Percentiles rank a stretch among this genome's conserved stretches.
These are phyloP conservation scores for Grosmannia penicillata DNA, from an alignment of 2,329 filamentous ascomycete genomes.

Conservation along the genomic window DNA sequence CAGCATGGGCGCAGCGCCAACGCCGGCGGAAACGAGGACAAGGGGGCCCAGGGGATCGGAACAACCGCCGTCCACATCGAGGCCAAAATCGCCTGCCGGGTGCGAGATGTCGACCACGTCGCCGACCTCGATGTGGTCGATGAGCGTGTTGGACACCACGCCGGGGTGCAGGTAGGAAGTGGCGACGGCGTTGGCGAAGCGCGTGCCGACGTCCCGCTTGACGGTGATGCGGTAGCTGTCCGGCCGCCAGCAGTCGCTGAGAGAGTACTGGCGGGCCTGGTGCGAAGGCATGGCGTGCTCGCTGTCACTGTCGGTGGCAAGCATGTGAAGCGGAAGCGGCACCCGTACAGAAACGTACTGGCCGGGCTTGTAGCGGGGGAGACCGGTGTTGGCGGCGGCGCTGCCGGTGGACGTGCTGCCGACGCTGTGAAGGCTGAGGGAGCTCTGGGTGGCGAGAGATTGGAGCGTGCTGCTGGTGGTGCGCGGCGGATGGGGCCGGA, in stretches of 20 bases:
- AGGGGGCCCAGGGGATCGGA: conserved; percentile 38
- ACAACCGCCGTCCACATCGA: conserved; percentile 24
- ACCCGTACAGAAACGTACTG: conserved; percentile 57
- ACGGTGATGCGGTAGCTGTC: conserved; percentile 53
- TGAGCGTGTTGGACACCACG: conserved; percentile 54
- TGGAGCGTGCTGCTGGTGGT: conserved; percentile 4
- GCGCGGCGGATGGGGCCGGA: too few species aligned
- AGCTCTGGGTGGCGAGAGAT: too few species aligned
- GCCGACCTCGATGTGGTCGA: conserved; percentile 45
- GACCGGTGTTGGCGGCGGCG: conserved; percentile 31
- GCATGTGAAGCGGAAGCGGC: too few species aligned
- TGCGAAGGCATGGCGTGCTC: conserved; percentile 20
- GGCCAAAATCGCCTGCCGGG: conserved; percentile 47
- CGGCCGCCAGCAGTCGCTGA: conserved; percentile 47
- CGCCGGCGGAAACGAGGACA: conserved; percentile 46
- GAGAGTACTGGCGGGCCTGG: conserved; percentile 59
- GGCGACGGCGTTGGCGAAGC: conserved; percentile 25
- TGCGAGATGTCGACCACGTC: conserved; percentile 51
- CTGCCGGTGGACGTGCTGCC: not conserved
- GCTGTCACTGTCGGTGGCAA: too few species aligned
- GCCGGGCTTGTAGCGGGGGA: conserved; percentile 52
- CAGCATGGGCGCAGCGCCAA: conserved; percentile 44
- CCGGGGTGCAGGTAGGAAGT: conserved; percentile 39
- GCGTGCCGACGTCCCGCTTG: conserved; percentile 47
- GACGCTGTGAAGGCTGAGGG: too few species aligned